Evolutionary conservation across 1,284 basidiomycete species (phyloP).

Genomic region (Tylopilus sp.): DNA sequence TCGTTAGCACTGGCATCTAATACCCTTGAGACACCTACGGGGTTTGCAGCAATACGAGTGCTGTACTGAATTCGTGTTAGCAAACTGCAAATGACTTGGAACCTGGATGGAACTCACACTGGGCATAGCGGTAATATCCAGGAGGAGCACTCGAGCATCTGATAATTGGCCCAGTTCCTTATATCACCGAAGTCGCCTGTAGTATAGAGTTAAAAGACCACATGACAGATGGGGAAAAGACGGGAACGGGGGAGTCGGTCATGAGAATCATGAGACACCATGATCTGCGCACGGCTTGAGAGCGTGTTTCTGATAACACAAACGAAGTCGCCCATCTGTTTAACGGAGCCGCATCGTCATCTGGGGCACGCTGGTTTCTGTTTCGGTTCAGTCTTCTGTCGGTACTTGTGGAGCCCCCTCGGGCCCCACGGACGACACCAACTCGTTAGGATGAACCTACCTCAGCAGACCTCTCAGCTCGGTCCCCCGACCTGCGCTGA

Average conservation of each 20-base stretch:
- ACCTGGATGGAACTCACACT: constrained; percentile 15
- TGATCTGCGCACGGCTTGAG: neutral
- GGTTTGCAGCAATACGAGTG: constrained; percentile 47
- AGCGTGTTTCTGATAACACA: neutral
- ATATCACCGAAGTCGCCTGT: constrained; percentile 2
- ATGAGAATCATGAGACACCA: neutral
- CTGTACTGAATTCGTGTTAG: constrained; percentile 38
- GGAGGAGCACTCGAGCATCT: neutral
- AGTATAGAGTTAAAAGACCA: constrained; percentile 1
- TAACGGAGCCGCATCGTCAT: neutral
- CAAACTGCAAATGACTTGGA: neutral
- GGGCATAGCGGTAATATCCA: constrained; percentile 18
- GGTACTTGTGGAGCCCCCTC: neutral
- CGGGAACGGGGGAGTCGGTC: neutral
- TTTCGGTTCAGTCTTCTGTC: neutral
- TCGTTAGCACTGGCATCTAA: constrained; percentile 6
- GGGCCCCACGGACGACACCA: neutral
- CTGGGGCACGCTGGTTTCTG: neutral
- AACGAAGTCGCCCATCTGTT: neutral
- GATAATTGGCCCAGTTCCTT: constrained; percentile 9
- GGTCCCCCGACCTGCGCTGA: neutral
- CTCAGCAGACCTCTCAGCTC: neutral
- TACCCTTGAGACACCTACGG: constrained; percentile 34
- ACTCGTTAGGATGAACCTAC: neutral
- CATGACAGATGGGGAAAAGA: neutral